Percentiles rank a stretch among this genome's conserved stretches.
phyloP scores from a whole-genome alignment of 805 yeast genomes.

The Yueomyces sinensis region DNA sequence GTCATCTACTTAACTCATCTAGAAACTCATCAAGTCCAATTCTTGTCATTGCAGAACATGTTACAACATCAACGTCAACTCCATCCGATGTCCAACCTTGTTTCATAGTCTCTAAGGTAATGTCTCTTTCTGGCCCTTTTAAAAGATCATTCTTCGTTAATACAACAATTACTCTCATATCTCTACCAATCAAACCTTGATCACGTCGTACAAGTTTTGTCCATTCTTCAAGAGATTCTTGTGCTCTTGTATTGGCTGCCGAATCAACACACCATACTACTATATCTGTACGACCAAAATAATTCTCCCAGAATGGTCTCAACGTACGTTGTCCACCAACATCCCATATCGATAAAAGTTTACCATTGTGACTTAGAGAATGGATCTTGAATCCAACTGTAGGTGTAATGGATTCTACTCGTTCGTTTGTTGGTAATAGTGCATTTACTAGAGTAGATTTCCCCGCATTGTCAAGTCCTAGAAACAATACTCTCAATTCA shows the following conservation, averaged over 20 bases:
- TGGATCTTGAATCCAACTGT: conserved; percentile 84
- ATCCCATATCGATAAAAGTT: conserved; percentile 62
- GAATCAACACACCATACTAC: conserved; percentile 82
- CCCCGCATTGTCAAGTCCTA: conserved; percentile 88
- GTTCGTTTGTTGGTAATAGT: conserved; percentile 28
- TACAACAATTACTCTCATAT: conserved; percentile 8
- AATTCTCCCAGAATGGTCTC: conserved; percentile 87
- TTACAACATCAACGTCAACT: not conserved
- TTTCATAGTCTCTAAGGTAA: not conserved
- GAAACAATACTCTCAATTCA: conserved; percentile 59
- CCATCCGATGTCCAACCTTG: not conserved
- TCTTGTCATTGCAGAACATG: not conserved
- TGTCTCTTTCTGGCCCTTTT: not conserved
- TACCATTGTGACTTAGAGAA: conserved; percentile 33
- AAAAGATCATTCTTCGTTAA: not conserved
- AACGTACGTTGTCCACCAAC: conserved; percentile 82
- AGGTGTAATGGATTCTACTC: conserved; percentile 47
- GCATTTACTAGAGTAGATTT: conserved; percentile 70
- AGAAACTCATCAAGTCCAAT: not conserved
- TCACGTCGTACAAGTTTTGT: conserved; percentile 42
- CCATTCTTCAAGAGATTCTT: conserved; percentile 55
- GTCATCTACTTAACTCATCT: not conserved
- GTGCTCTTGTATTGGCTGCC: conserved; percentile 39
- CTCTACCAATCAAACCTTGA: conserved; percentile 57
- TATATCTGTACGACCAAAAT: conserved; percentile 70